A percentile compares a stretch with the other conserved stretches of the same genome.
These are phyloP conservation scores for Tilletia caries DNA, from an alignment of 1,284 basidiomycete species.

Conservation along the genomic window DNA sequence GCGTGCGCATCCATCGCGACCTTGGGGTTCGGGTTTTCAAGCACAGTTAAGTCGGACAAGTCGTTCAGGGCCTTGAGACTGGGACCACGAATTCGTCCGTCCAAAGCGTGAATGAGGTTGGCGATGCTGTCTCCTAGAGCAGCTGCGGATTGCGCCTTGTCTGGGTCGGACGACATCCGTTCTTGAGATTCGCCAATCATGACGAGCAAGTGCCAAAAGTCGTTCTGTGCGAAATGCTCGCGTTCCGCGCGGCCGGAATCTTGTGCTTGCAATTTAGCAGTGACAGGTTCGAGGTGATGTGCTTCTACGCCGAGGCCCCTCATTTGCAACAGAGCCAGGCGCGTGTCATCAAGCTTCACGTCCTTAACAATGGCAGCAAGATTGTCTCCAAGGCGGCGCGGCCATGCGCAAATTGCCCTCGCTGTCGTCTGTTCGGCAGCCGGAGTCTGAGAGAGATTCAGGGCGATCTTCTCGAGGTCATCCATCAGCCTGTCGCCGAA, in stretches of 20 bases:
- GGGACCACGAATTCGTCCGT: neutral
- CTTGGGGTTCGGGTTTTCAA: no score
- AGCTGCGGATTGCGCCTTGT: neutral
- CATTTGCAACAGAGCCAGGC: neutral
- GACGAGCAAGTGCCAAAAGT: slow-evolving; percentile 8
- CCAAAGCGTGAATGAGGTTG: neutral
- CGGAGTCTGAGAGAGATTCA: neutral
- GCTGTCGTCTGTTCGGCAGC: neutral
- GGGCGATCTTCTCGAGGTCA: neutral
- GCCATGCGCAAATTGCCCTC: neutral
- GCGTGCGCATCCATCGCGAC: no score
- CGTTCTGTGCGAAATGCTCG: neutral
- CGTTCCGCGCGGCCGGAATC: neutral
- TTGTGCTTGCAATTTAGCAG: neutral
- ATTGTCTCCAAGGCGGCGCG: neutral
- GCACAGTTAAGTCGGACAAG: neutral
- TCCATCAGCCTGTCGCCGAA: neutral
- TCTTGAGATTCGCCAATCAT: slow-evolving; percentile 4
- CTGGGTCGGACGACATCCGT: neutral
- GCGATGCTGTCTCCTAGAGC: neutral
- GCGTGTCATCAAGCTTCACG: neutral
- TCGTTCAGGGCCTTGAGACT: slow-evolving; percentile 3
- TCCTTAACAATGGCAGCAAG: neutral
- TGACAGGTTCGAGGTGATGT: slow-evolving; percentile 1
- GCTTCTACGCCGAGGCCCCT: neutral